Percentiles rank a stretch among this genome's conserved stretches.
phyloP scores from a whole-genome alignment of 768 basidiomycete genomes.

The Piloderma croceum region DNA sequence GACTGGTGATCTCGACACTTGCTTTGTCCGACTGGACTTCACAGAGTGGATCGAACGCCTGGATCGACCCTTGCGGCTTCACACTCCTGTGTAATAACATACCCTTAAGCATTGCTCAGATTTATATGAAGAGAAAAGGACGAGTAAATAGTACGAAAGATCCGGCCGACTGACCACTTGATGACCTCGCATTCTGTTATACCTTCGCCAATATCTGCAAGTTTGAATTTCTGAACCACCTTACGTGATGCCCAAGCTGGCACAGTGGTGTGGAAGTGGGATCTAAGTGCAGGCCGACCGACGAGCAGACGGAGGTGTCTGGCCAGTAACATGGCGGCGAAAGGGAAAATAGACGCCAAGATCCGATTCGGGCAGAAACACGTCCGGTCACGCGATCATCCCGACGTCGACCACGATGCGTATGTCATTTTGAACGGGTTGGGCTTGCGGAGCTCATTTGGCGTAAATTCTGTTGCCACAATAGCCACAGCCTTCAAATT shows the following conservation, averaged over 20 bases:
- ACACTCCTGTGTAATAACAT: constrained; percentile 63
- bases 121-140: neutral
- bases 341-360: neutral
- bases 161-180: constrained; percentile 77
- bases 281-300: constrained; percentile 24
- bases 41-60: constrained; percentile 61
- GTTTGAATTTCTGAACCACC: constrained; percentile 58
- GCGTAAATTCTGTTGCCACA: too few relatives aligned
- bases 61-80: constrained; percentile 42
- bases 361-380: too few relatives aligned
- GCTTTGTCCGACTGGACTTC: constrained; percentile 91
- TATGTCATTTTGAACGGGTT: too few relatives aligned
- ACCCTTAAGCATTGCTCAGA: constrained; percentile 5
- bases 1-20: constrained; percentile 85
- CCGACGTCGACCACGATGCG: too few relatives aligned
- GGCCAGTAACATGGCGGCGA: constrained; percentile 1
- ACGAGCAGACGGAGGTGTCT: constrained; percentile 17
- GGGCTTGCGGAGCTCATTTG: too few relatives aligned
- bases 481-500: too few relatives aligned
- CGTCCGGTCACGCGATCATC: too few relatives aligned
- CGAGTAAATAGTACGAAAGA: too few relatives aligned
- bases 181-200: constrained; percentile 90
- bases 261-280: constrained; percentile 32
- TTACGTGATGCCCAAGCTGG: constrained; percentile 28
- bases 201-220: constrained; percentile 86